Percentiles rank a stretch among this genome's conserved stretches.
Evolutionary conservation across 1,284 basidiomycete genomes (phyloP).

Genomic region (Ustilago curta): DNA sequence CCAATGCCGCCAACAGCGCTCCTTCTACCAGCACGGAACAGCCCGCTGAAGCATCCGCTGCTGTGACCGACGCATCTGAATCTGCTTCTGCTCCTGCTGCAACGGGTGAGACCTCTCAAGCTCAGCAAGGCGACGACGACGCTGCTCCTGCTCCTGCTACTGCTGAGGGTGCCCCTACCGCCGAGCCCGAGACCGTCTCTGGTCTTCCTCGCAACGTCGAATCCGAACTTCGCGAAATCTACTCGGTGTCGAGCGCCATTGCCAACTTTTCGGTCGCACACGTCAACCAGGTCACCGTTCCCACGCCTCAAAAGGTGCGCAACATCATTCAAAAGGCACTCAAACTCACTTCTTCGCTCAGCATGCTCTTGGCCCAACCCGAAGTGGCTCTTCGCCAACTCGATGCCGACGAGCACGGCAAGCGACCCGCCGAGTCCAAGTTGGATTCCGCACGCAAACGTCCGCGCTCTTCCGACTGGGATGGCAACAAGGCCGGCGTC

Average conservation of each 20-base stretch:
- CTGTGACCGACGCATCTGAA: slow-evolving; percentile 2
- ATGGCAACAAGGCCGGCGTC: slow-evolving; percentile 16
- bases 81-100: slow-evolving; percentile 3
- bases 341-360: slow-evolving; percentile 57
- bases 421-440: slow-evolving; percentile 43
- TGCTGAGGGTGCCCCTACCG: slow-evolving; percentile 8
- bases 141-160: not conserved
- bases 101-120: slow-evolving; percentile 3
- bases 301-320: slow-evolving; percentile 48
- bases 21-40: slow-evolving; percentile 4
- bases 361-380: slow-evolving; percentile 48
- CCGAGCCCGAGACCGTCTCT: slow-evolving; percentile 19
- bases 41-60: slow-evolving; percentile 2
- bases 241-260: slow-evolving; percentile 54
- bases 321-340: slow-evolving; percentile 50
- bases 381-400: slow-evolving; percentile 51
- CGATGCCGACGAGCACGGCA: slow-evolving; percentile 39
- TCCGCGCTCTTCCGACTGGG: slow-evolving; percentile 49
- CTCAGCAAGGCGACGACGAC: slow-evolving; percentile 12
- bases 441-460: slow-evolving; percentile 51
- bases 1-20: slow-evolving; percentile 27
- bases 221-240: slow-evolving; percentile 47
- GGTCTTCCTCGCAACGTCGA: slow-evolving; percentile 39
- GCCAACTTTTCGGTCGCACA: slow-evolving; percentile 55
- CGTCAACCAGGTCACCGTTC: slow-evolving; percentile 42